Evolutionary conservation across 2,329 filamentous ascomycete genomes (phyloP).

Genomic region (Pseudogymnoascus sp.): DNA sequence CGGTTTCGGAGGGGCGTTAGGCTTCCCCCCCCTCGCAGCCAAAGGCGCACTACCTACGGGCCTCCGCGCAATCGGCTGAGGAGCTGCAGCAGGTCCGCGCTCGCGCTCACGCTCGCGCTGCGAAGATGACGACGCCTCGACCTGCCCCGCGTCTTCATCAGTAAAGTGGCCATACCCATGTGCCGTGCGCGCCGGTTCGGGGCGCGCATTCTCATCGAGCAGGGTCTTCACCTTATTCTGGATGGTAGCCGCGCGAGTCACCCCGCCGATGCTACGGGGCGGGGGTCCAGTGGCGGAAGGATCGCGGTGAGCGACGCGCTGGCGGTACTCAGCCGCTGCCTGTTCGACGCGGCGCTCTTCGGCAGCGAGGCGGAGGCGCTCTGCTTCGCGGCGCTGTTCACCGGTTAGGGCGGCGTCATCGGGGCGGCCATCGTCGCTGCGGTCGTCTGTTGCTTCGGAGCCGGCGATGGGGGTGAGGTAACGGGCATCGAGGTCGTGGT

Average conservation of each 20-base stretch:
- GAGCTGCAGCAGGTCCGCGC: not conserved
- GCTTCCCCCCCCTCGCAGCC: constrained; percentile 31
- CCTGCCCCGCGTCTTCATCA: constrained; percentile 35
- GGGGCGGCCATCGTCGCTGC: constrained; percentile 57
- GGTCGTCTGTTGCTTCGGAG: constrained; percentile 62
- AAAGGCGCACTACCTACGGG: constrained; percentile 31
- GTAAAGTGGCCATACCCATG: constrained; percentile 88
- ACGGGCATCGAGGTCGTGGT: constrained; percentile 32
- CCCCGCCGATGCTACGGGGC: constrained; percentile 48
- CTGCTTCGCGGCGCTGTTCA: constrained; percentile 82
- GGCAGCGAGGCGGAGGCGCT: constrained; percentile 69
- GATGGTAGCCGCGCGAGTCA: constrained; percentile 69
- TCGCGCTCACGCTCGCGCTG: constrained; percentile 16
- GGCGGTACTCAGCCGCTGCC: constrained; percentile 80
- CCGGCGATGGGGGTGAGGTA: constrained; percentile 62
- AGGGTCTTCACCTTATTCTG: constrained; percentile 85
- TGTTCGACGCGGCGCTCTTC: constrained; percentile 86
- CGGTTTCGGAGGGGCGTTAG: constrained; percentile 53
- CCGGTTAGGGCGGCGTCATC: constrained; percentile 61
- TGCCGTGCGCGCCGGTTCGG: constrained; percentile 57
- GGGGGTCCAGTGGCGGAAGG: constrained; percentile 35
- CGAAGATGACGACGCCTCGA: constrained; percentile 4
- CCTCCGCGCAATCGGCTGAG: constrained; percentile 34
- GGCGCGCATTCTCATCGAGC: constrained; percentile 65
- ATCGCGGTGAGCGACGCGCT: constrained; percentile 58